Evolutionary conservation across 179 eudicot genomes (phyloP).

Genomic region (Spinacia oleracea): DNA sequence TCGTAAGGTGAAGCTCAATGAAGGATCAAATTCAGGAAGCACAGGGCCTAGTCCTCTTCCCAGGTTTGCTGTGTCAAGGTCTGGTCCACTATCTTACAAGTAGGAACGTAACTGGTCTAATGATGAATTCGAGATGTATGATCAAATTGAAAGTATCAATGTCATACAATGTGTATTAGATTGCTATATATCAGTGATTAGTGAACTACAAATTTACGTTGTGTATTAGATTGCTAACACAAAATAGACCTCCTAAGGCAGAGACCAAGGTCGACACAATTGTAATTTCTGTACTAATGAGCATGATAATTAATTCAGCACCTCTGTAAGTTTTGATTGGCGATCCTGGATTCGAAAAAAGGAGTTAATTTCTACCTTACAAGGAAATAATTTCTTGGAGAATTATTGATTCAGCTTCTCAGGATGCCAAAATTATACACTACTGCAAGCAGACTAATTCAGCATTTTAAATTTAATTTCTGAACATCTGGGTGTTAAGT

Average conservation of each 20-base stretch:
- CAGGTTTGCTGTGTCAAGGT: constrained; percentile 89
- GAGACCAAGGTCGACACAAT: not conserved
- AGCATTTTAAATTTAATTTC: too few species aligned
- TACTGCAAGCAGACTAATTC: too few species aligned
- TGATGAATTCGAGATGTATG: not conserved
- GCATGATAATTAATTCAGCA: not conserved
- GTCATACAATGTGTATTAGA: not conserved
- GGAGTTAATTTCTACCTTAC: not conserved
- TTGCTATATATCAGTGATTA: too few species aligned
- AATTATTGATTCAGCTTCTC: not conserved
- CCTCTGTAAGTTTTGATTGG: not conserved
- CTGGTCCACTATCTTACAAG: constrained; percentile 89
- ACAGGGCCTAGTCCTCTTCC: constrained; percentile 88
- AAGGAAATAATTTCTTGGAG: too few species aligned
- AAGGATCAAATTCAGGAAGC: constrained; percentile 81
- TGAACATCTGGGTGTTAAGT: not conserved
- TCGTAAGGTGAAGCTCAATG: constrained; percentile 56
- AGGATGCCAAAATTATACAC: too few species aligned
- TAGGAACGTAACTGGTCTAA: constrained; percentile 24
- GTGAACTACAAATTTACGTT: too few species aligned
- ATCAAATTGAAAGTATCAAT: not conserved
- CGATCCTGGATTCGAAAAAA: too few species aligned
- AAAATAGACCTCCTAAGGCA: not conserved
- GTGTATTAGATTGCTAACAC: not conserved
- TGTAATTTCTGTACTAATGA: not conserved